These are phyloP conservation scores for Nematocida major DNA, from an alignment of 371 early-diverging fungal genomes.

Conservation along the genomic window DNA sequence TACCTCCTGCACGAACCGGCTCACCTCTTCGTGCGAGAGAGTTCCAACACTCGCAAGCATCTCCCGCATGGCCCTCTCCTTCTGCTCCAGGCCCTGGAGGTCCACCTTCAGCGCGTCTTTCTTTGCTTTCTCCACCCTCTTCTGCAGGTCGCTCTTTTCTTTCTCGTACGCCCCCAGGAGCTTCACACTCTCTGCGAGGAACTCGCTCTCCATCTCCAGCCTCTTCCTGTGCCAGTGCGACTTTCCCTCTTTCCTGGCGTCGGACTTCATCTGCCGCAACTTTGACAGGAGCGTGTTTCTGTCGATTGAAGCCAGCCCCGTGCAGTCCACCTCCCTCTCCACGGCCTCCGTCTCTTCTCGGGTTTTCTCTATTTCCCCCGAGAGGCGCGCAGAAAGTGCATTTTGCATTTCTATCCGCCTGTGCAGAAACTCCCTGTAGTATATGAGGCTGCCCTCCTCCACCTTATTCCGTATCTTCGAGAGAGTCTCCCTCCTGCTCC, in stretches of 20 bases:
- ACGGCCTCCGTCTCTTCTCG: slow-evolving; percentile 9
- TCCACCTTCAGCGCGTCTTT: background rate
- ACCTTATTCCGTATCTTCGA: slow-evolving; percentile 47
- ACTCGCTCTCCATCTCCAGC: slow-evolving; percentile 1
- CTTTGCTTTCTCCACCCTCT: background rate
- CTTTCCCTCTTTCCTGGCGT: slow-evolving; percentile 43
- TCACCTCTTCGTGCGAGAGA: slow-evolving; percentile 11
- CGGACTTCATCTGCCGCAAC: slow-evolving; percentile 43
- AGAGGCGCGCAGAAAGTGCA: slow-evolving; percentile 1
- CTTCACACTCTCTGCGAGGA: background rate
- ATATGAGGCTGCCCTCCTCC: background rate
- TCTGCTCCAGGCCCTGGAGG: background rate
- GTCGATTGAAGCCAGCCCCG: background rate
- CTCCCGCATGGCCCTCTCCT: slow-evolving; percentile 23
- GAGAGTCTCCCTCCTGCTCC: slow-evolving; percentile 41
- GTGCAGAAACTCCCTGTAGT: slow-evolving; percentile 33
- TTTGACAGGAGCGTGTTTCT: slow-evolving; percentile 13
- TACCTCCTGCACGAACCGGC: background rate
- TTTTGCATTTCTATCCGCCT: slow-evolving; percentile 44
- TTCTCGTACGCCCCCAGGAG: background rate
- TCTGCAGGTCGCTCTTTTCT: background rate
- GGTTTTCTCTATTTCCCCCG: slow-evolving; percentile 27
- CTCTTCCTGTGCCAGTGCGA: slow-evolving; percentile 33
- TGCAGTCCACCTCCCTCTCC: slow-evolving; percentile 44
- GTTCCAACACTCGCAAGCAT: background rate